Evolutionary conservation across 768 basidiomycete genomes (phyloP).

Genomic region (Boletus rufocinnamomeus): DNA sequence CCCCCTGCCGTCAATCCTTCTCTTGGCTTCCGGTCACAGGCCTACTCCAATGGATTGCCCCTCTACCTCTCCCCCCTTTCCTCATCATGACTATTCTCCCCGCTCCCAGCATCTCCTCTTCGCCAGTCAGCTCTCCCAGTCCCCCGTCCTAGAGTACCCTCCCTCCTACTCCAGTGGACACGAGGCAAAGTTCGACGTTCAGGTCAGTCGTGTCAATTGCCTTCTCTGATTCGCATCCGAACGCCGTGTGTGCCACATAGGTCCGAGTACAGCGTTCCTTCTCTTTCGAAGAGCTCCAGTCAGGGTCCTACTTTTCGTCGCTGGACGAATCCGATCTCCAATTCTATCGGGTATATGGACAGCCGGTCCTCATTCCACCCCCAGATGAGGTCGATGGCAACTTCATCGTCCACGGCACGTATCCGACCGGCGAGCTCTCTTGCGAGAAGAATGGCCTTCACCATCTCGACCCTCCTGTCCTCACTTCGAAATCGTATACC

Average conservation of each 20-base stretch:
- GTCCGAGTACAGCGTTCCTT: slow-evolving; percentile 35
- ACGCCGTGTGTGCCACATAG: slow-evolving; percentile 14
- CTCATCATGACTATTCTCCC: not conserved
- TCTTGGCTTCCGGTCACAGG: slow-evolving; percentile 12
- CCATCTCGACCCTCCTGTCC: slow-evolving; percentile 4
- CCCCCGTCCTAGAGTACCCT: slow-evolving; percentile 9
- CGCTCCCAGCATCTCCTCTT: slow-evolving; percentile 3
- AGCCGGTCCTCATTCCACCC: slow-evolving; percentile 34
- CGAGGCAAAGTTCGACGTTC: slow-evolving; percentile 28
- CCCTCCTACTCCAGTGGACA: slow-evolving; percentile 7
- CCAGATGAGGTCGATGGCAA: slow-evolving; percentile 25
- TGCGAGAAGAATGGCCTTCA: slow-evolving; percentile 11
- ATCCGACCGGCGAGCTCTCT: slow-evolving; percentile 4
- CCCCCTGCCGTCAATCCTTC: slow-evolving; percentile 26
- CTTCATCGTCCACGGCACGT: slow-evolving; percentile 16
- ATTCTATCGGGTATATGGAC: slow-evolving; percentile 35
- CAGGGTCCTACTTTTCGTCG: slow-evolving; percentile 31
- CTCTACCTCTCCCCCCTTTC: not conserved
- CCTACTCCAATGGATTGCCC: slow-evolving; percentile 16
- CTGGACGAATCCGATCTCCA: slow-evolving; percentile 37
- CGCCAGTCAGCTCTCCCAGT: not conserved
- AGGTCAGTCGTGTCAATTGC: slow-evolving; percentile 7
- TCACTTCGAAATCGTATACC: slow-evolving; percentile 32
- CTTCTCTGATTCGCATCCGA: not conserved
- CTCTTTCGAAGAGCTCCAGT: slow-evolving; percentile 38